phyloP scores from a whole-genome alignment of 306 rosid genomes.

The Delonix regia region DNA sequence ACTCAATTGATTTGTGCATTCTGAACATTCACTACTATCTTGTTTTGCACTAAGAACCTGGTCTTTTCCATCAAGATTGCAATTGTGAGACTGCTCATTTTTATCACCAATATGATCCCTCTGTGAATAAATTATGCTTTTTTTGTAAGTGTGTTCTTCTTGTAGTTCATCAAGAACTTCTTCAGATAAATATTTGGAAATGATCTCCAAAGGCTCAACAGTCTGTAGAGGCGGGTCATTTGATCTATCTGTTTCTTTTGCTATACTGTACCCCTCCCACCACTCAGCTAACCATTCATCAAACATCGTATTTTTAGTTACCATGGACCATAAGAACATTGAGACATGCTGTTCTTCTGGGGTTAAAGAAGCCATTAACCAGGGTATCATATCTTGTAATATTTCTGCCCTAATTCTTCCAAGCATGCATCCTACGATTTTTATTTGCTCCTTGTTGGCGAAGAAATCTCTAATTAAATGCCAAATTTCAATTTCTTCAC shows the following conservation, averaged over 20 bases:
- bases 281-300: slow-evolving; percentile 90
- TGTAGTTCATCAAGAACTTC: slow-evolving; percentile 49
- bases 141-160: slow-evolving; percentile 44
- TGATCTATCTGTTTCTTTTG: slow-evolving; percentile 54
- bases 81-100: slow-evolving; percentile 34
- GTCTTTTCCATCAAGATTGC: slow-evolving; percentile 38
- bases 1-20: slow-evolving; percentile 28
- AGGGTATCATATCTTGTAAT: slow-evolving; percentile 90
- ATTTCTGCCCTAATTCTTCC: slow-evolving; percentile 81
- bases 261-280: slow-evolving; percentile 77
- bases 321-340: slow-evolving; percentile 82
- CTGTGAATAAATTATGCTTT: slow-evolving; percentile 36
- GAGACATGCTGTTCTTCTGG: slow-evolving; percentile 72
- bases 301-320: slow-evolving; percentile 85
- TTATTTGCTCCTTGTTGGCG: slow-evolving; percentile 77
- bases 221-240: slow-evolving; percentile 46
- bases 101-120: slow-evolving; percentile 45
- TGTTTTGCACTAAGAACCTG: slow-evolving; percentile 40
- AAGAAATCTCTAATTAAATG: slow-evolving; percentile 70
- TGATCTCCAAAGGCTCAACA: slow-evolving; percentile 73
- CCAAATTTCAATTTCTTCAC: slow-evolving; percentile 90
- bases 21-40: slow-evolving; percentile 36
- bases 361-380: slow-evolving; percentile 85
- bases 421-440: slow-evolving; percentile 77
- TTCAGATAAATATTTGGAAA: slow-evolving; percentile 62